Base-by-base conservation (phyloP, 2,329 filamentous ascomycete genomes). In the Beauveria caledonica region DNA sequence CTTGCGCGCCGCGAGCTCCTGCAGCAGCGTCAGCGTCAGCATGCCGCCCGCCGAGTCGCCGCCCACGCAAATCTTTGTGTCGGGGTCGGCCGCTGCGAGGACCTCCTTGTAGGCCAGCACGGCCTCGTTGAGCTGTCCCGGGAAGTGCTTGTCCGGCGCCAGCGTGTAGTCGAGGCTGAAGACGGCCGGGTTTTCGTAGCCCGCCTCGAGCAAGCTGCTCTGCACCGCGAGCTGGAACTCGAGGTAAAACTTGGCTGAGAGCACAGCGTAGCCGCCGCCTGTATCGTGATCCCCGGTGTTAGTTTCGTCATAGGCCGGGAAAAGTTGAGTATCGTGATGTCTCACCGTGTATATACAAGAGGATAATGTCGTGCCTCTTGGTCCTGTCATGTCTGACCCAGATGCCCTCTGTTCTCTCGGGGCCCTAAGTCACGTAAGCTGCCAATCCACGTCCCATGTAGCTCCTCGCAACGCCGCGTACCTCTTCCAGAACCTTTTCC, bases 201-300 rank as follows among this genome's bases (percentile, higher is more conserved):
- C 88, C 19, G 78, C 76, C 56, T 81, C 74, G 60, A 83, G 78
- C 44, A 95, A 78, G 19, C 91, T 74, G 48, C 80, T 77, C 13
- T 89, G 76, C 86, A 87, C 91, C 9, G 85, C 82, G 58, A 93
- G 76, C 3, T 95, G 78, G 65, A 93, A 94, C 68, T 95, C 91
- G 40, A 92, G 81, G 71, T 95, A 95, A 72, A 95, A 95, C 74
- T 88, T 89, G 19, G 82, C 78, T 13, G 88, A 91, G 3, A 90
- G 91, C 86, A 95, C 89, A 7, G 85, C 84, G 70, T 95, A 94
- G 0, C 91, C 91, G 23, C 91, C 91, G 17, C 88, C 86, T 88
- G 45, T 19, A 45, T 36, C 29, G 3, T 11, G 17, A 17, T 29
- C 5, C 7, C 5, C 13, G 5, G 1, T 27, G 19, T 42, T 48